phyloP scores from a whole-genome alignment of 345 rosid species.

The Cardiospermum halicacabum region DNA sequence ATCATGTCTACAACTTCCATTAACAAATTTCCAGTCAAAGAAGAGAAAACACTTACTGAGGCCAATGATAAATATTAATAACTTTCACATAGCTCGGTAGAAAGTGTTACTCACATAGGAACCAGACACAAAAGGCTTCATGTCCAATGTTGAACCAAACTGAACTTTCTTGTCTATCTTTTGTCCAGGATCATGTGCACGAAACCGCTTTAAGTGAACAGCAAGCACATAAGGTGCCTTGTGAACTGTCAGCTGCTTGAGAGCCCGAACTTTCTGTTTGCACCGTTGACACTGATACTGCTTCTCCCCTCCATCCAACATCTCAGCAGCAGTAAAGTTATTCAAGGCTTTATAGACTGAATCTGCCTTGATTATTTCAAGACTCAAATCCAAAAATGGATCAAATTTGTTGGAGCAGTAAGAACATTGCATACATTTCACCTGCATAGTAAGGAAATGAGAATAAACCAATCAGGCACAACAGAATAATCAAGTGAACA shows the following conservation, averaged over 20 bases:
- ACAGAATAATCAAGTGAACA: not conserved
- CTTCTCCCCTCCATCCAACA: constrained; percentile 84
- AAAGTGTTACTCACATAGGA: constrained; percentile 56
- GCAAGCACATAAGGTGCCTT: constrained; percentile 85
- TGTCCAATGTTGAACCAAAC: constrained; percentile 58
- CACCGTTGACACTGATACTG: constrained; percentile 84
- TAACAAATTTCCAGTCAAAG: not conserved
- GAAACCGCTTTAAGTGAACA: constrained; percentile 86
- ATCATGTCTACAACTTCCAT: not conserved
- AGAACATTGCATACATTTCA: constrained; percentile 71
- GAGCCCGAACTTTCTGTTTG: constrained; percentile 84
- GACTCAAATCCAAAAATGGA: constrained; percentile 89
- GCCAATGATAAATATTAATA: not conserved
- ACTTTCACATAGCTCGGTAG: not conserved
- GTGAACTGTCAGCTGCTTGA: constrained; percentile 77
- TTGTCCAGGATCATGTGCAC: constrained; percentile 61
- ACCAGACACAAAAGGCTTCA: constrained; percentile 81
- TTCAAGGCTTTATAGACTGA: constrained; percentile 64
- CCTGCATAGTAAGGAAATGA: constrained; percentile 31
- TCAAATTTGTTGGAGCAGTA: constrained; percentile 81
- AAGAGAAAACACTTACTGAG: not conserved
- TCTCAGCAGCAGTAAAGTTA: constrained; percentile 73
- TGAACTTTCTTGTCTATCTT: constrained; percentile 74
- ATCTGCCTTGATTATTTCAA: constrained; percentile 80
- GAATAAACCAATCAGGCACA: constrained; percentile 2